Evolutionary conservation across 345 rosid genomes (phyloP).

Genomic region (Luvunga scandens): DNA sequence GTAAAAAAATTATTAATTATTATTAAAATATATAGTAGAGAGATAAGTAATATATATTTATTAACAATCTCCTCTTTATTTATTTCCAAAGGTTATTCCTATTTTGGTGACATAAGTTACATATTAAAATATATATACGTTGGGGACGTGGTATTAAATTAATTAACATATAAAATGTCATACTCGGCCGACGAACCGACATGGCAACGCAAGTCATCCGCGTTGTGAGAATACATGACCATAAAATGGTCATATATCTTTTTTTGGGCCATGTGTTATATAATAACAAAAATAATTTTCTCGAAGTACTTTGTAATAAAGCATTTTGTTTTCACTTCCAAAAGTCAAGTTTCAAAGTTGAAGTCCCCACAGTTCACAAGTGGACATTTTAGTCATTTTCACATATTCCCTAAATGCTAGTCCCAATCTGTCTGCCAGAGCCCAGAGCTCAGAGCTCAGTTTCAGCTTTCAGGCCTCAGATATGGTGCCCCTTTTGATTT

Average conservation of each 20-base stretch:
- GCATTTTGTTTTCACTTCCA: not conserved
- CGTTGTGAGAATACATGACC: not conserved
- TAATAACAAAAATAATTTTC: not conserved
- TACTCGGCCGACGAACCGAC: not conserved
- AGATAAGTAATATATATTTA: too few species aligned
- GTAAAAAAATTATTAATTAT: too few species aligned
- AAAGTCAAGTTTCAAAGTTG: not conserved
- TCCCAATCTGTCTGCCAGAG: constrained; percentile 12
- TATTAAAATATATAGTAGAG: too few species aligned
- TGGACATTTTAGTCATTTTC: constrained; percentile 34
- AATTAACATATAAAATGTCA: not conserved
- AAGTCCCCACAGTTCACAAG: not conserved
- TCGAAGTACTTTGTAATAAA: not conserved
- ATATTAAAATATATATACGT: not conserved
- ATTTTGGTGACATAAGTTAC: not conserved
- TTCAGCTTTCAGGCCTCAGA: not conserved
- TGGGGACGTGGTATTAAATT: not conserved
- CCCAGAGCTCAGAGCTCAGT: not conserved
- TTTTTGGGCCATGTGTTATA: not conserved
- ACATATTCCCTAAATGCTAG: not conserved
- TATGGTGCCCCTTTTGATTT: not conserved
- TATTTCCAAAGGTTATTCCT: not conserved
- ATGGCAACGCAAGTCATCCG: not conserved
- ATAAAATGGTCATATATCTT: not conserved
- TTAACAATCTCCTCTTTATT: not conserved